Base-by-base conservation (phyloP, 2,329 filamentous ascomycete species). In the Hypoxylon sp. region DNA sequence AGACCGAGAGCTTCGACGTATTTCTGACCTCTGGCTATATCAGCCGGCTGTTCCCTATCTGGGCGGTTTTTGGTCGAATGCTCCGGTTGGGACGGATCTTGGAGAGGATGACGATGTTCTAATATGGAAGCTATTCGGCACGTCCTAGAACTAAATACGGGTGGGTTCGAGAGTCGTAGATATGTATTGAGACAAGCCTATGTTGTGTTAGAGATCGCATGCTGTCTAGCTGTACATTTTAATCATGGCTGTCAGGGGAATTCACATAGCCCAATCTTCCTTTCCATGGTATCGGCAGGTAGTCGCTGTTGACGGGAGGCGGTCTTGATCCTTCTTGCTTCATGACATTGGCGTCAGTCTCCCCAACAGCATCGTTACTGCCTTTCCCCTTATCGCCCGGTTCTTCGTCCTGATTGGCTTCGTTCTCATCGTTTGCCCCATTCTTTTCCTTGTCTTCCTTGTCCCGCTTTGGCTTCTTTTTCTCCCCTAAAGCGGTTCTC, bases 171-270 rank as follows among this genome's bases (percentile, higher is more conserved):
- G 57, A 87, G 86, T 48, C 95, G 91, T 1, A 98, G 85, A 78
- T 98, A 98, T 0, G 95, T 98, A 77, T 97, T 97, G 14, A 98
- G 82, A 76, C 94, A 98, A 10, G 95, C 94, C 92, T 87, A 61
- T 2, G 2, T 1, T 28, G 21, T 7, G 60, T 72, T 63, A 75
- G 71, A 65, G 32, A 63, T 52, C 36, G 28, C 72, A 34, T 72
- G 59, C 11, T 63, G 28, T 45, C 32, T 32, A 48, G 19, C 38
- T 14, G 9, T 30, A 50, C 23, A 56, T 28, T 60, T 60, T 53
- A 59, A 57, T 59, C 38, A 62, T 52, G 57, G 46, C 13, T 17
- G 21, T 38, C 34, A 43, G 63, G 61, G 52, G 17, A 1, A 80
- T 90, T 82, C 79, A 95, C 93, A 85, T 97, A 98, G 63, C 94